These are phyloP conservation scores for Moesziomyces globuligerus DNA, from an alignment of 1,284 basidiomycete genomes.

Conservation along the genomic window DNA sequence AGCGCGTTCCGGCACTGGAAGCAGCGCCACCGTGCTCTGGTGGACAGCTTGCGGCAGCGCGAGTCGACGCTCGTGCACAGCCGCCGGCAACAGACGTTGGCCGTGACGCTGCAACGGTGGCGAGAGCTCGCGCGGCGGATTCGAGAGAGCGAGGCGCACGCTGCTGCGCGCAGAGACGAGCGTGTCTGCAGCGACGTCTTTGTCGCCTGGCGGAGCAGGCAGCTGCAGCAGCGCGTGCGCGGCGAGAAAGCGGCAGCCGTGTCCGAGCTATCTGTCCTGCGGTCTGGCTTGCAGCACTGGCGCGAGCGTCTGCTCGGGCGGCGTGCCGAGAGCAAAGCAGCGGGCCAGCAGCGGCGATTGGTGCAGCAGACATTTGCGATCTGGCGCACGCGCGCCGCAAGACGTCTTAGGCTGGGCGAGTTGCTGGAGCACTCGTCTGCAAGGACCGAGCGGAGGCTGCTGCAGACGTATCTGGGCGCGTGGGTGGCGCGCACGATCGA, in stretches of 20 bases:
- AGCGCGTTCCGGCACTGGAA: constrained; percentile 24
- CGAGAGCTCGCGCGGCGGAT: constrained; percentile 5
- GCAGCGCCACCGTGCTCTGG: constrained; percentile 16
- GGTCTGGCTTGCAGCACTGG: constrained; percentile 22
- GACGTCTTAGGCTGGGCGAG: constrained; percentile 18
- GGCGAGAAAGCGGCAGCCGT: constrained; percentile 18
- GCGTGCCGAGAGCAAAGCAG: constrained; percentile 14
- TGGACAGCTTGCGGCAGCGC: constrained; percentile 27
- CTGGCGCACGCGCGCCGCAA: constrained; percentile 28
- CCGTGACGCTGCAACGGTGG: constrained; percentile 16
- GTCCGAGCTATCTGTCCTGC: constrained; percentile 12
- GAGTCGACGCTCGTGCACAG: constrained; percentile 17
- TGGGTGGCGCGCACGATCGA: constrained; percentile 50
- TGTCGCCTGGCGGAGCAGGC: constrained; percentile 19
- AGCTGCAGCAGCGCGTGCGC: constrained; percentile 10
- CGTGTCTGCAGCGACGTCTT: constrained; percentile 12
- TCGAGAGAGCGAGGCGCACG: constrained; percentile 4
- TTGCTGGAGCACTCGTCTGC: constrained; percentile 12
- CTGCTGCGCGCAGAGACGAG: constrained; percentile 7
- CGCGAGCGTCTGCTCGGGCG: constrained; percentile 12
- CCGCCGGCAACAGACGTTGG: neutral
- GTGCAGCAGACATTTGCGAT: constrained; percentile 28
- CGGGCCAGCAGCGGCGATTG: constrained; percentile 11
- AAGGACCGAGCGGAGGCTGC: constrained; percentile 9
- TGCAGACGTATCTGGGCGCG: constrained; percentile 11